These are phyloP conservation scores for Chrysoporthe cubensis DNA, from an alignment of 2,329 filamentous ascomycete species.

Conservation along the genomic window DNA sequence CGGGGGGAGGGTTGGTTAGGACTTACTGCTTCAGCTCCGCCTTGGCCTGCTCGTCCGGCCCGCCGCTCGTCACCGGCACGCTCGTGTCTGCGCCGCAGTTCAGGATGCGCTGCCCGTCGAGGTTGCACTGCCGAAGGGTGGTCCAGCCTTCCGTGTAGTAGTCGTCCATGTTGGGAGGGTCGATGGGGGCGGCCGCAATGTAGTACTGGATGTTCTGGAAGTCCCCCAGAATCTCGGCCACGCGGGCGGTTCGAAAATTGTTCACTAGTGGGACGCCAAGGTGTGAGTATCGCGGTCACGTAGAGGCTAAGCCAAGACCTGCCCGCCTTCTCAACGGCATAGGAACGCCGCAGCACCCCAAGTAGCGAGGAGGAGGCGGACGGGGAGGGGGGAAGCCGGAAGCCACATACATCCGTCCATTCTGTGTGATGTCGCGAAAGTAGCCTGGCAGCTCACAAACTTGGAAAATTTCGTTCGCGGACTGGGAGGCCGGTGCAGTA, in stretches of 20 bases:
- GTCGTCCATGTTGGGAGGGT: constrained; percentile 60
- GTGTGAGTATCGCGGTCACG: background rate
- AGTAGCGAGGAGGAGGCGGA: background rate
- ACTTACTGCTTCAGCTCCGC: constrained; percentile 66
- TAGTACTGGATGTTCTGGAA: constrained; percentile 66
- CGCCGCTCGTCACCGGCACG: constrained; percentile 57
- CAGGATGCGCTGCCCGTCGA: constrained; percentile 67
- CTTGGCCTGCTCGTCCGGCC: constrained; percentile 62
- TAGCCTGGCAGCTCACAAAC: background rate
- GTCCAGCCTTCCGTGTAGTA: constrained; percentile 68
- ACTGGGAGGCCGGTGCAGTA: background rate
- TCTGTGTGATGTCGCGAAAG: background rate
- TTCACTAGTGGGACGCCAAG: constrained; percentile 51
- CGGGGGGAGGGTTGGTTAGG: too few species aligned
- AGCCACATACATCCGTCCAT: constrained; percentile 31
- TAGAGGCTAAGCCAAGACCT: background rate
- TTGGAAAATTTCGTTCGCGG: background rate
- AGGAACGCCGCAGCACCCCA: background rate
- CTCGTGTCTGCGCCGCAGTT: constrained; percentile 66
- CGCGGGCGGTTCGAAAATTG: constrained; percentile 60
- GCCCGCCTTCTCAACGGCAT: background rate
- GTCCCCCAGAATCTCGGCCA: constrained; percentile 65
- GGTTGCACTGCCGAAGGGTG: constrained; percentile 62
- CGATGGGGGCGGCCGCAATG: constrained; percentile 60
- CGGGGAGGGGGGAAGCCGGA: background rate